Evolutionary conservation across 306 rosid species (phyloP).

Genomic region (Citrullus amarus): DNA sequence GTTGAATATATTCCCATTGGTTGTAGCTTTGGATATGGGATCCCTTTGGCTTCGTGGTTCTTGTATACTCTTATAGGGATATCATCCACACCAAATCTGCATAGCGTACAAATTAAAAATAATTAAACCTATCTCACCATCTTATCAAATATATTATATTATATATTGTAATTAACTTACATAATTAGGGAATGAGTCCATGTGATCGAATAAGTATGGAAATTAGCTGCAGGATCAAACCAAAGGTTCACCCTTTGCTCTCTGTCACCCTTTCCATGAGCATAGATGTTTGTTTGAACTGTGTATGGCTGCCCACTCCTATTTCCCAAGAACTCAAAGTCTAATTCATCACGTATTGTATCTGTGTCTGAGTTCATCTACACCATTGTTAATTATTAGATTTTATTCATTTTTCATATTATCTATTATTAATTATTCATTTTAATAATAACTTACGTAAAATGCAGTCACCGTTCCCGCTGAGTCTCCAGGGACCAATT

Average conservation of each 20-base stretch:
- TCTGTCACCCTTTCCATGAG: slow-evolving; percentile 73
- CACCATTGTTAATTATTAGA: neutral
- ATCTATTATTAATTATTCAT: too few species aligned
- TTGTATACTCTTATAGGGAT: slow-evolving; percentile 77
- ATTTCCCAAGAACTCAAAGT: slow-evolving; percentile 92
- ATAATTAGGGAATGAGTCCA: slow-evolving; percentile 63
- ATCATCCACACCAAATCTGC: slow-evolving; percentile 29
- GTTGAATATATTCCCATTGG: slow-evolving; percentile 85
- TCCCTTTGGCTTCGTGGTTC: slow-evolving; percentile 61
- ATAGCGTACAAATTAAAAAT: too few species aligned
- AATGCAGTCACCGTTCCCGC: slow-evolving; percentile 97
- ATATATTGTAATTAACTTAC: slow-evolving; percentile 17
- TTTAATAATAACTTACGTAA: slow-evolving; percentile 27
- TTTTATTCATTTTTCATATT: too few species aligned
- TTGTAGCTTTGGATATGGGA: slow-evolving; percentile 60
- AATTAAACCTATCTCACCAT: too few species aligned
- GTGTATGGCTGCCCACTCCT: slow-evolving; percentile 80
- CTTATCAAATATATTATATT: too few species aligned
- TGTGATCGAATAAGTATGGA: slow-evolving; percentile 70
- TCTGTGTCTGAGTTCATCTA: slow-evolving; percentile 67
- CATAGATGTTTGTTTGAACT: slow-evolving; percentile 82
- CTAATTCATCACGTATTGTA: slow-evolving; percentile 65
- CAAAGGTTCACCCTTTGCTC: slow-evolving; percentile 88
- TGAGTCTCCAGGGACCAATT: slow-evolving; percentile 81
- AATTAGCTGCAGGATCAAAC: slow-evolving; percentile 75